Evolutionary conservation across 225 moss, liverwort and hornwort genomes (phyloP).

Genomic region (Bryum argenteum): DNA sequence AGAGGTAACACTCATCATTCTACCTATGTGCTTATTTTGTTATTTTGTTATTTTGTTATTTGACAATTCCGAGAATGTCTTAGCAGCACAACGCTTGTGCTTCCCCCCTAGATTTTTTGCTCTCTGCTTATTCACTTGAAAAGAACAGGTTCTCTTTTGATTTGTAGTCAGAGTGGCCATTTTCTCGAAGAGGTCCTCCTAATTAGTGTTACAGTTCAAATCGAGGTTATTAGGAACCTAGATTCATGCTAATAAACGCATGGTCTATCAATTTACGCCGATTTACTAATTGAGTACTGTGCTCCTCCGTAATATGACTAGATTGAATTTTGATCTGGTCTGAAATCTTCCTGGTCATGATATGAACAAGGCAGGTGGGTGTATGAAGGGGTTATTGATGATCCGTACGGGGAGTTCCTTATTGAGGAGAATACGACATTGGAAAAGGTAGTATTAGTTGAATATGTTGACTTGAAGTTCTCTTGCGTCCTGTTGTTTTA

Average conservation of each 20-base stretch:
- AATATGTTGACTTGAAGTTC: slow-evolving; percentile 1
- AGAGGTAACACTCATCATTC: slow-evolving; percentile 48
- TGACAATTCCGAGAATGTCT: slow-evolving; percentile 10
- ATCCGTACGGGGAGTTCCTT: slow-evolving; percentile 93
- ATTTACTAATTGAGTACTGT: slow-evolving; percentile 10
- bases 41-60: slow-evolving; percentile 17
- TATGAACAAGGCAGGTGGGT: slow-evolving; percentile 74
- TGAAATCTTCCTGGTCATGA: slow-evolving; percentile 24
- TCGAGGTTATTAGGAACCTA: neutral
- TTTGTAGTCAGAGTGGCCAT: neutral
- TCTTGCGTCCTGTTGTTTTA: slow-evolving; percentile 3
- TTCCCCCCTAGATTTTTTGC: neutral
- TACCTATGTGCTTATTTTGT: no score
- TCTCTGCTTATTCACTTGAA: slow-evolving; percentile 17
- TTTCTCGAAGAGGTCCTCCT: neutral
- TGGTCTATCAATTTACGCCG: slow-evolving; percentile 1
- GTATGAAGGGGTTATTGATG: slow-evolving; percentile 87
- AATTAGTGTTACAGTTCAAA: slow-evolving; percentile 1
- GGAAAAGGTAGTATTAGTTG: slow-evolving; percentile 65
- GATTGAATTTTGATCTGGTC: neutral
- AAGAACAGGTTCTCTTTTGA: neutral
- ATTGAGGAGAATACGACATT: slow-evolving; percentile 89
- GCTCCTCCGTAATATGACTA: slow-evolving; percentile 1
- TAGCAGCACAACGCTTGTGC: neutral
- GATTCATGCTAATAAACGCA: neutral